These are phyloP conservation scores for Fusarium anthophilum DNA, from an alignment of 2,329 filamentous ascomycete species.

Conservation along the genomic window DNA sequence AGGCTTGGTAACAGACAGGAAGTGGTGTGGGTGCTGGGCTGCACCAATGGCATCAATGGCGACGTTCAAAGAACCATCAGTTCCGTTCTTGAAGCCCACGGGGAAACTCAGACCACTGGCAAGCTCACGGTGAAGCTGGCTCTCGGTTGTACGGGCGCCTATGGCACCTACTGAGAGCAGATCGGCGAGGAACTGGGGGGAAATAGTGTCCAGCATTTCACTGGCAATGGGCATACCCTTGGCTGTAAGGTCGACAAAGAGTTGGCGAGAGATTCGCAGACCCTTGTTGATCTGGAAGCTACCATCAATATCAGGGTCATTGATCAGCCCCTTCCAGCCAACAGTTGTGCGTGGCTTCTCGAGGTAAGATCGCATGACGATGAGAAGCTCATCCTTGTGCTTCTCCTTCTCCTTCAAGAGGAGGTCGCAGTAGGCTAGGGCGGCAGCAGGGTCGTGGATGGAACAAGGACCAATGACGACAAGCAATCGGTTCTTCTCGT, in stretches of 20 bases:
- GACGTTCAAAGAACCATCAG: slow-evolving; percentile 87
- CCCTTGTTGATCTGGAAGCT: slow-evolving; percentile 99
- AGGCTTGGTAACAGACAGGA: slow-evolving; percentile 96
- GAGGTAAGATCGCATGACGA: slow-evolving; percentile 98
- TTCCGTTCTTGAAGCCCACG: slow-evolving; percentile 99
- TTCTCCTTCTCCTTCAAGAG: slow-evolving; percentile 85
- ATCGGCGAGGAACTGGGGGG: slow-evolving; percentile 95
- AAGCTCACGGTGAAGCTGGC: slow-evolving; percentile 92
- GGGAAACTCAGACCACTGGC: slow-evolving; percentile 96
- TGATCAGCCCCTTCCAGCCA: slow-evolving; percentile 98
- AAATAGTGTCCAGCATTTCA: slow-evolving; percentile 98
- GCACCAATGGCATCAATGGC: slow-evolving; percentile 96
- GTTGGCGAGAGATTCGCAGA: slow-evolving; percentile 82
- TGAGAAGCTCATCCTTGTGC: slow-evolving; percentile 87
- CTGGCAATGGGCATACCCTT: slow-evolving; percentile 96
- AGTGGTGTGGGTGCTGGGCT: slow-evolving; percentile 91
- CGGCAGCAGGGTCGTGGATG: slow-evolving; percentile 92
- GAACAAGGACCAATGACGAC: slow-evolving; percentile 95
- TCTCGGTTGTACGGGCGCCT: slow-evolving; percentile 96
- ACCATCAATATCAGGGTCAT: slow-evolving; percentile 98
- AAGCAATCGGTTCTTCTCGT: slow-evolving; percentile 67
- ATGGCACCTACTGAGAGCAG: slow-evolving; percentile 91
- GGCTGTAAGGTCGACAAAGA: slow-evolving; percentile 91
- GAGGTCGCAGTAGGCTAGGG: slow-evolving; percentile 90
- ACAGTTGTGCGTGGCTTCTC: slow-evolving; percentile 98